Percentiles rank a stretch among this genome's conserved stretches.
Evolutionary conservation across 176 grass and related monocot species (phyloP).

Genomic region (Dendrocalamus sinicus): DNA sequence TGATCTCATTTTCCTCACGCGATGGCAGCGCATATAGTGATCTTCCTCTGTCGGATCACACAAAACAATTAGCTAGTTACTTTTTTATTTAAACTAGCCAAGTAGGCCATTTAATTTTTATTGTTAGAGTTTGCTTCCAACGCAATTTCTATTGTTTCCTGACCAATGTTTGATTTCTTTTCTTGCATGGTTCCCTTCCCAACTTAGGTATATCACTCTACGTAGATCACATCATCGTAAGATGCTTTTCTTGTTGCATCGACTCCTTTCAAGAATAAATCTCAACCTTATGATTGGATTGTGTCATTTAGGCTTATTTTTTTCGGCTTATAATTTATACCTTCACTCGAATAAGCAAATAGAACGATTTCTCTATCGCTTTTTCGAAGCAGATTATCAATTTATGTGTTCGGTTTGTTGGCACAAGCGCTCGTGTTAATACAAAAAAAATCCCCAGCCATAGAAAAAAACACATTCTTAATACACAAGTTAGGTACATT

Average conservation of each 20-base stretch:
- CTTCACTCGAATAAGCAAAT: too few species aligned
- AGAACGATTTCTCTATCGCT: fast-evolving
- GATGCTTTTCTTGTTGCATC: neutral
- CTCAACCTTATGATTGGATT: neutral
- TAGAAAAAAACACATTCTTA: too few species aligned
- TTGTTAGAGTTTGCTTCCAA: neutral
- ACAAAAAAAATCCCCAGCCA: too few species aligned
- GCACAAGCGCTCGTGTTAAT: fast-evolving
- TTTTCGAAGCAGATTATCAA: too few species aligned
- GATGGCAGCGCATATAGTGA: neutral
- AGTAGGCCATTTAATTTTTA: neutral
- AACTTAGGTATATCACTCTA: too few species aligned
- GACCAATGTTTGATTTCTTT: neutral
- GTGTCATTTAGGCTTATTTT: neutral
- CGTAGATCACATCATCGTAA: neutral
- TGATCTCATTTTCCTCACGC: neutral
- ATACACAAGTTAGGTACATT: too few species aligned
- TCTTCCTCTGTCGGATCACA: neutral
- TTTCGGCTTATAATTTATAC: too few species aligned
- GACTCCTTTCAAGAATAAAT: neutral
- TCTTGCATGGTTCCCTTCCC: neutral
- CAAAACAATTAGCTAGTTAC: too few species aligned
- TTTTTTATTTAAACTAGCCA: too few species aligned
- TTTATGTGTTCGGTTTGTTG: too few species aligned
- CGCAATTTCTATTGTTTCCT: neutral